Base-by-base conservation (phyloP, 257 asterid species). In the Rhazya stricta region DNA sequence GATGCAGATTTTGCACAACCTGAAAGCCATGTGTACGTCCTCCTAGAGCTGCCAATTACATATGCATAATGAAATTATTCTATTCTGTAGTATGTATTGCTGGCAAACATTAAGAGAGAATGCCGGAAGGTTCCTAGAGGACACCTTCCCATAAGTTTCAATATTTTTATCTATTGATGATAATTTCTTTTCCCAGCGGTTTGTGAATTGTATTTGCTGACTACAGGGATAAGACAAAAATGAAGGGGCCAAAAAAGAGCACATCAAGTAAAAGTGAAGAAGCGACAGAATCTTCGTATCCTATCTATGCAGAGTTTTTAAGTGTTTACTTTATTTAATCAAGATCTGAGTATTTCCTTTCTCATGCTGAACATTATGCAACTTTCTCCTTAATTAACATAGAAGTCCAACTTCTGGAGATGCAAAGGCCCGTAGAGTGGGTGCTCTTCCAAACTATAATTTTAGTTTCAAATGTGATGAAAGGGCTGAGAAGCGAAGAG, bases 401-500 rank as follows among this genome's bases (percentile, higher is more conserved):
- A 86, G 90, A 81, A 94, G 95, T 66, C 96, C 97, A 74, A 82
- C 88, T 67, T 70, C 82, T 74, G 94, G 81, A 78, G 97, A 90
- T 81, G 84, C 85, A 66, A 90, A 83, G 83, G 46, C 92, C 75
- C 91, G 85, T 74, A 89, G 61, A 80, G 42, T 77, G 82, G 93
- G 97, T 82, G 48, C 91, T 84, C 95, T 89, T 78, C 99, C 99
- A 58, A 73, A 85, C 67, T 92, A 94, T 57, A 71, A 81, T 77
- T 92, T 94, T 87, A 94, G 92, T 79, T 94, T 94, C 77, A 92
- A 82, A 83, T 94, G 99, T 77, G 84, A 94, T 77, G 97, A 92
- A 84, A 88, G 99, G 85, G 99, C 99, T 69, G 97, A 92, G 88
- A 92, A 84, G 85, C 81, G 99, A 81, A 89, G 71, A 87, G 97